A percentile compares a stretch with the other conserved stretches of the same genome.
Evolutionary conservation across 1,139 yeast species (phyloP).

Genomic region (Kazachstania sp.): DNA sequence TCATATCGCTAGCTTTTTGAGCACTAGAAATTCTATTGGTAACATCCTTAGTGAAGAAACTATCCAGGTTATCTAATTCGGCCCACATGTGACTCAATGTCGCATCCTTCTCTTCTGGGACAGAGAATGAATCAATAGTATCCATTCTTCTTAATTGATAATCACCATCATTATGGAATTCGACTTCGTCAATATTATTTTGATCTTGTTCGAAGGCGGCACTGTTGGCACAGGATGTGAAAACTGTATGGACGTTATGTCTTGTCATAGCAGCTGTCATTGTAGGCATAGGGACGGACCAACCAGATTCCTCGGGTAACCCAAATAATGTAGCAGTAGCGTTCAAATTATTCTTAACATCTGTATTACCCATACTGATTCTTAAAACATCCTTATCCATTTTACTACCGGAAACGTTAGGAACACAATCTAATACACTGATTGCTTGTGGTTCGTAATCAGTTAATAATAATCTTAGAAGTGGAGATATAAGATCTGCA

Average conservation of each 20-base stretch:
- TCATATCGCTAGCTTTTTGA: slow-evolving; percentile 11
- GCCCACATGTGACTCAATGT: slow-evolving; percentile 93
- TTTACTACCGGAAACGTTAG: slow-evolving; percentile 78
- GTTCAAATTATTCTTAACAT: slow-evolving; percentile 72
- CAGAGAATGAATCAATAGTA: slow-evolving; percentile 35
- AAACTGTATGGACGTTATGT: slow-evolving; percentile 91
- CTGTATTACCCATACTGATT: slow-evolving; percentile 80
- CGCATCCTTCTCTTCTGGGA: slow-evolving; percentile 50
- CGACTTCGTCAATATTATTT: slow-evolving; percentile 52
- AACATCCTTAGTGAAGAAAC: slow-evolving; percentile 83
- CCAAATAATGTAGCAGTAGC: slow-evolving; percentile 87
- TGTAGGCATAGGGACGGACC: slow-evolving; percentile 96
- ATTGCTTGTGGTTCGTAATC: slow-evolving; percentile 84
- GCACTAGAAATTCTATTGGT: slow-evolving; percentile 25
- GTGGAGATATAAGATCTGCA: slow-evolving; percentile 88
- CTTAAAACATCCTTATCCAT: slow-evolving; percentile 85
- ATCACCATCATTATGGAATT: slow-evolving; percentile 50
- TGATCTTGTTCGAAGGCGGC: slow-evolving; percentile 21
- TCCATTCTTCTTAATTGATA: slow-evolving; percentile 26
- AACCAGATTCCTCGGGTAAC: slow-evolving; percentile 93
- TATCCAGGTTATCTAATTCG: slow-evolving; percentile 87
- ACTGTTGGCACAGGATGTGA: slow-evolving; percentile 58
- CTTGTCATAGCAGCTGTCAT: slow-evolving; percentile 81
- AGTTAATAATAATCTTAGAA: slow-evolving; percentile 70
- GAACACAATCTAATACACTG: slow-evolving; percentile 81